These are phyloP conservation scores for Jackrogersella minutella DNA, from an alignment of 495 filamentous ascomycete genomes.

Conservation along the genomic window DNA sequence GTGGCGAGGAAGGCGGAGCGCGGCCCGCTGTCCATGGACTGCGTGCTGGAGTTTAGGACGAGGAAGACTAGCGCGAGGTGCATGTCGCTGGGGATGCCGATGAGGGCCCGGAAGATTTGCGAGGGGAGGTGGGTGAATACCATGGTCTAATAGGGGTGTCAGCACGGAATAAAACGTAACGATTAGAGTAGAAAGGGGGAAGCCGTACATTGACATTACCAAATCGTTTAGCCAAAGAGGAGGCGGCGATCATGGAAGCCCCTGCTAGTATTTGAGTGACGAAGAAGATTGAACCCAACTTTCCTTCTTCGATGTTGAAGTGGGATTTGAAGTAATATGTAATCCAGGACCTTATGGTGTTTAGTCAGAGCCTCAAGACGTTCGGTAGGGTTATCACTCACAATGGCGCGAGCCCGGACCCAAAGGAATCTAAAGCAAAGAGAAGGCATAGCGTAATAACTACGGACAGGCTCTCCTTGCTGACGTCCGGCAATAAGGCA, in stretches of 20 bases:
- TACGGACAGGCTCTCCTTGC: conserved; percentile 62
- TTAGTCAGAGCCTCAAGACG: background rate
- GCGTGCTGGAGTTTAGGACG: conserved; percentile 58
- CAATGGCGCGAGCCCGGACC: conserved; percentile 75
- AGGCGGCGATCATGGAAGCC: conserved; percentile 63
- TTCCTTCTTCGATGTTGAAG: conserved; percentile 71
- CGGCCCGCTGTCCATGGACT: conserved; percentile 84
- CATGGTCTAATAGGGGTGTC: conserved; percentile 50
- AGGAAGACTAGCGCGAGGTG: conserved; percentile 70
- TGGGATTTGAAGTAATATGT: conserved; percentile 81
- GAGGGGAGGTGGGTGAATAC: conserved; percentile 58
- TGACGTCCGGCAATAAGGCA: conserved; percentile 61
- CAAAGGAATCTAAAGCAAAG: conserved; percentile 78
- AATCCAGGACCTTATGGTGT: conserved; percentile 61
- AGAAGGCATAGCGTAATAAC: conserved; percentile 75
- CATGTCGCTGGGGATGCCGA: conserved; percentile 49
- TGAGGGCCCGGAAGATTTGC: conserved; percentile 51
- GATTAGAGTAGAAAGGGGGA: background rate
- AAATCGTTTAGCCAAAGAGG: conserved; percentile 76
- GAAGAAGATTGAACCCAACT: conserved; percentile 74
- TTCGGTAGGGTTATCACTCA: conserved; percentile 5
- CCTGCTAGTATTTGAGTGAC: conserved; percentile 50
- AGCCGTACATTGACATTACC: conserved; percentile 69
- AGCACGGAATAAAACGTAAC: too few species aligned
- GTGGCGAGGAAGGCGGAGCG: conserved; percentile 82